These are phyloP conservation scores for Gossypium herbaceum DNA, from an alignment of 345 rosid species.

Conservation along the genomic window DNA sequence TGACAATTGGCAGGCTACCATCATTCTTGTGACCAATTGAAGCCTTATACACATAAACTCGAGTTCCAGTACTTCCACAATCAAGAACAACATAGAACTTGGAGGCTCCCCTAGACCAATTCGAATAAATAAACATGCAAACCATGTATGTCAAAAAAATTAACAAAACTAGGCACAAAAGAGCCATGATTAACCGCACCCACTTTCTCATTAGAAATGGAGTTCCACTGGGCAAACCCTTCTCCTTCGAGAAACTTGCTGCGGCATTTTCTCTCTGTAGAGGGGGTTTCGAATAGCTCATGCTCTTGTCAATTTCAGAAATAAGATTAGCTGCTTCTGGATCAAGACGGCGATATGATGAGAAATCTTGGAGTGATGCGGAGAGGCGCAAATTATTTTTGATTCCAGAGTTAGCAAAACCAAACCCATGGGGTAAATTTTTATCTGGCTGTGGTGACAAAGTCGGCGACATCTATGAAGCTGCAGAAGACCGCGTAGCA, in stretches of 20 bases:
- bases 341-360: constrained; percentile 51
- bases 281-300: constrained; percentile 27
- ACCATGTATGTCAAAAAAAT: constrained; percentile 52
- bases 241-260: constrained; percentile 84
- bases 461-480: constrained; percentile 45
- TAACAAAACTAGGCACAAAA: constrained; percentile 53
- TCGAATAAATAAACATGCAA: constrained; percentile 54
- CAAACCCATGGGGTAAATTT: constrained; percentile 28
- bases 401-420: constrained; percentile 34
- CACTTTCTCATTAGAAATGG: constrained; percentile 52
- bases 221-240: constrained; percentile 44
- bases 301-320: constrained; percentile 37
- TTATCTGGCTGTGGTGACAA: constrained; percentile 38
- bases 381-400: constrained; percentile 67
- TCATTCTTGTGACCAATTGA: constrained; percentile 52
- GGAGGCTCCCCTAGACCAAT: constrained; percentile 71
- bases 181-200: constrained; percentile 44
- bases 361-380: constrained; percentile 85
- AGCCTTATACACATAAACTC: constrained; percentile 77
- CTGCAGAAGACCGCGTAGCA: constrained; percentile 37
- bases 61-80: constrained; percentile 99
- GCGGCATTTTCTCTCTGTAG: constrained; percentile 50
- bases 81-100: constrained; percentile 91
- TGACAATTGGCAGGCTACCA: constrained; percentile 62
- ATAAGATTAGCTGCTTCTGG: constrained; percentile 45